Conservation (phyloP, 2,329 filamentous ascomycete genomes). For the Bretziella fagacearum region DNA sequence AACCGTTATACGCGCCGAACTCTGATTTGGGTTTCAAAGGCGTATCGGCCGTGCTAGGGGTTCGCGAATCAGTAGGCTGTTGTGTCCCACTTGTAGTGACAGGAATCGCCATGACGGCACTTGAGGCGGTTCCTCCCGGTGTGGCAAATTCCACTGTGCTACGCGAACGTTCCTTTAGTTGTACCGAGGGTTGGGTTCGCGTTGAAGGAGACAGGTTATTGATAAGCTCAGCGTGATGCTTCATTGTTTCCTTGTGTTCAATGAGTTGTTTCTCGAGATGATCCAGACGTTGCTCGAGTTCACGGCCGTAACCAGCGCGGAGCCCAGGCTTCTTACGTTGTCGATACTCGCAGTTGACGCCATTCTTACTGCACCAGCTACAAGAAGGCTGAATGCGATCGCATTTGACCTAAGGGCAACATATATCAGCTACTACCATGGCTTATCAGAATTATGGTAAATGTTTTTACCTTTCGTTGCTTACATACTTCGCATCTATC, state of each 20-base stretch:
- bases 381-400: constrained; percentile 59
- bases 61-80: neutral
- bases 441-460: neutral
- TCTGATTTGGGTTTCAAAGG: neutral
- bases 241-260: constrained; percentile 48
- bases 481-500: constrained; percentile 60
- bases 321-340: constrained; percentile 51
- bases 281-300: constrained; percentile 56
- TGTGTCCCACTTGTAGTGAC: no score
- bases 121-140: neutral
- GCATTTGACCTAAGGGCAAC: constrained; percentile 44
- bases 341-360: constrained; percentile 48
- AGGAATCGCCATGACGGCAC: neutral
- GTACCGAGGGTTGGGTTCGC: neutral
- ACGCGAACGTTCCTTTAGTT: neutral
- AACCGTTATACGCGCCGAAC: neutral
- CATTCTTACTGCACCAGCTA: constrained; percentile 50
- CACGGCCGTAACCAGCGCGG: constrained; percentile 51
- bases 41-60: neutral
- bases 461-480: constrained; percentile 58
- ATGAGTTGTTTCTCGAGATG: constrained; percentile 49
- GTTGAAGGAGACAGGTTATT: neutral
- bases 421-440: no score
- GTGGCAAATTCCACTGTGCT: neutral
- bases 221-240: constrained; percentile 31